Base-by-base conservation (phyloP, 441 rosid genomes). In the Rhodomyrtus psidioides region DNA sequence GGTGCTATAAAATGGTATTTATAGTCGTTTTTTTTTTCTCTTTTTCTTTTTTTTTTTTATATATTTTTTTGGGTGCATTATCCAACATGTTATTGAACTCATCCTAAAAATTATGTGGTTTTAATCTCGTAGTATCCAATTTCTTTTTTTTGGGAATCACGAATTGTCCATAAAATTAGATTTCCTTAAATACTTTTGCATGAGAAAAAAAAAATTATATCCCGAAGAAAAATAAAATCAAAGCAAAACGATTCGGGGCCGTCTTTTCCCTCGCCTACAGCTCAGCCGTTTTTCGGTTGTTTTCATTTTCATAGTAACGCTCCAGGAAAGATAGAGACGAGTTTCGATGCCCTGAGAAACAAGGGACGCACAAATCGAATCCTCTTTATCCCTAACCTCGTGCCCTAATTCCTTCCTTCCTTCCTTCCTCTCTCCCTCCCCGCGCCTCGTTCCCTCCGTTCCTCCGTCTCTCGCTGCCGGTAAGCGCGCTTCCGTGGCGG, bases 321-420 rank as follows among this genome's bases (percentile, higher is more conserved):
- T 4, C 23, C 30, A 7, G 53, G 7, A 15, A 13, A 21, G 21
- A 28, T 44, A n/a, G 26, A 9, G 59, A 60, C 27, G 42, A 51
- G 7, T 12, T 55, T 55, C 17, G 30, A 8, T 49, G 46, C 44
- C 58, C 57, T 2, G 44, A 74, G 62, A 58, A 88, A 86, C 83
- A 39, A 57, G 90, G 90, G 57, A 60, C 88, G 86, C 90, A 86
- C 90, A 88, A 84, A 65, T 86, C 85, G 84, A 86, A 88, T 88
- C 90, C 85, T 30, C 55, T 83, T 16, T 30, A 70, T 27, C 83
- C 55, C 55, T n/a, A 54, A 12, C 70, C 84, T 46, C 28, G 30
- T 6, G 12, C 81, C 86, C 82, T 87, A 79, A 53, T 79, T 13
- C 34, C 55, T 39, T 2, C 70, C 6, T 51, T 24, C 51, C 46